Conservation (phyloP, 441 rosid genomes). For the Euphorbia celastroides region DNA sequence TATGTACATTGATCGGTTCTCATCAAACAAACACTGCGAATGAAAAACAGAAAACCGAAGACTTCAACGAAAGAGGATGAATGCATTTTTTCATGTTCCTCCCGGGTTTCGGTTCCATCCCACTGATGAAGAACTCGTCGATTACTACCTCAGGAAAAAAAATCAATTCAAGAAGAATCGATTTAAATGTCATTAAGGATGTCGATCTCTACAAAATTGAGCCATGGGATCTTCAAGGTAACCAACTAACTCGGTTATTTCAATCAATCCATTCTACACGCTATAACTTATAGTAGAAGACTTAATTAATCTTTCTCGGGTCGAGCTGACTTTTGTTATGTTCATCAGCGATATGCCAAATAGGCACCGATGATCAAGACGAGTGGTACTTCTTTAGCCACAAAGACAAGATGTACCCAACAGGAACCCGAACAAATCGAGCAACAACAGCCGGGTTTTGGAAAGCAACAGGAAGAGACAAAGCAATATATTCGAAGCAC, state of each 20-base stretch:
- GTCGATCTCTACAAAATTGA: conserved; percentile 97
- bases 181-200: conserved; percentile 89
- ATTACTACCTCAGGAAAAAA: conserved; percentile 93
- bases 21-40: neutral
- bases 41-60: conserved; percentile 33
- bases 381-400: conserved; percentile 97
- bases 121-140: conserved; percentile 98
- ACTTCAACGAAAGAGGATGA: conserved; percentile 39
- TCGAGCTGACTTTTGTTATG: neutral
- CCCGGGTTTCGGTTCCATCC: conserved; percentile 99
- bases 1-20: too few species aligned
- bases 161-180: conserved; percentile 71
- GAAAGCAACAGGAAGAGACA: conserved; percentile 84
- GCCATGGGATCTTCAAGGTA: conserved; percentile 99
- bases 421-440: conserved; percentile 87
- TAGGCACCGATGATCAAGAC: conserved; percentile 70
- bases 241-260: neutral
- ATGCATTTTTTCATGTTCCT: conserved; percentile 79
- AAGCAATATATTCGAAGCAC: conserved; percentile 58
- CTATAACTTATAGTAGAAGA: neutral
- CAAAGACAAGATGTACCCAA: conserved; percentile 90
- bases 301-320: too few species aligned
- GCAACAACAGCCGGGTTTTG: conserved; percentile 77
- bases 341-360: conserved; percentile 60
- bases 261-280: neutral